Base-by-base conservation (phyloP, 352 stramenopile genomes). In the Phytopythium oedochilum region DNA sequence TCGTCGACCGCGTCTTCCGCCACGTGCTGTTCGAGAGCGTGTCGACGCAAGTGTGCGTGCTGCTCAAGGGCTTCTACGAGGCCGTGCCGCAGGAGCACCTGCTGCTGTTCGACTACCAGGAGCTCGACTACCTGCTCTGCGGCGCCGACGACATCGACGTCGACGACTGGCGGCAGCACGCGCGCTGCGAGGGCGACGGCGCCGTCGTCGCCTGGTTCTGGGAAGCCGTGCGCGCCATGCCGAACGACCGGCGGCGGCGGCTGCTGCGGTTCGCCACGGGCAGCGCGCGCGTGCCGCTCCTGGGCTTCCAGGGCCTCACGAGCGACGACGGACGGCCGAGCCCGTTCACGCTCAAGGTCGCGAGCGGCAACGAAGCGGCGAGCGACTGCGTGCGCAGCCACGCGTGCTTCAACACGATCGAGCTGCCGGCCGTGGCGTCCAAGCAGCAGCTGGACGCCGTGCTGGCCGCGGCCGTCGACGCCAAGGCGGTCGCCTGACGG, bases 51-150 rank as follows among this genome's bases (percentile, higher is more conserved):
- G 62, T 98, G 15, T 70, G 69, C 36, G 69, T 82, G 12, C 92
- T 99, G 53, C 64, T 99, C 6, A 90, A 88, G 49, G 97, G 96
- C 2, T 96, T 99, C 59, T 98, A 98, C 63, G 94, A 99, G 59
- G 86, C 98, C 18, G 84, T 98, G 32, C 95, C 96, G 14, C 84
- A 95, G 56, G 72, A 86, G 12, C 66, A 98, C n/a, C 68, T 98
- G 23, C 86, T 94, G 23, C 78, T 97, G 20, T 99, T 99, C 70
- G 94, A 99, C 67, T 96, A 96, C 56, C 89, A 98, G 64, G 95
- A 99, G 69, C 67, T 99, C 6, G 95, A 98, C 61, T 81, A 98
- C 28, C 63, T 99, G 23, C 85, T 99, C 56, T 98, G 94, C 60
- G 94, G 94, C 14, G 73, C 97, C 22, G 90, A 96, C 7, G 72